Conservation (phyloP, 2,329 filamentous ascomycete species). For the Fulvia fulva region DNA sequence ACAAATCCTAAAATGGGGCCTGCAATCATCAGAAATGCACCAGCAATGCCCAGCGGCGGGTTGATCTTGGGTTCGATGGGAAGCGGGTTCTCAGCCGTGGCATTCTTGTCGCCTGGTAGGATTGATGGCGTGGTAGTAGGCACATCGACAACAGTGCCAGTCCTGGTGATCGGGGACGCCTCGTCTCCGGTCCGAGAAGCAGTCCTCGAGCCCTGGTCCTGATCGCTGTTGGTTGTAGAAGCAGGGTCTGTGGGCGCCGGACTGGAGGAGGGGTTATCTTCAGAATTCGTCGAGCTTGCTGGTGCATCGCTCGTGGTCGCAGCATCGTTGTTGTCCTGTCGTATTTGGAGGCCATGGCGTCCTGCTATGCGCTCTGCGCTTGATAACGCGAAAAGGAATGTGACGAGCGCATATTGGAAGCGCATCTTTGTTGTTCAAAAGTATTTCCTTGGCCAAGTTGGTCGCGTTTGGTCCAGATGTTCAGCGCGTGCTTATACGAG, state of each 20-base stretch:
- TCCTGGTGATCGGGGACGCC: not conserved
- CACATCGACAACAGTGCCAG: not conserved
- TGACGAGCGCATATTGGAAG: slow-evolving; percentile 10
- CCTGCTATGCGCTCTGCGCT: slow-evolving; percentile 12
- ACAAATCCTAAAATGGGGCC: slow-evolving; percentile 70
- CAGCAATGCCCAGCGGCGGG: slow-evolving; percentile 74
- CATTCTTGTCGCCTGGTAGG: not conserved
- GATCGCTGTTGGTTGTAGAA: not conserved
- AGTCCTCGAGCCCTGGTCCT: not conserved
- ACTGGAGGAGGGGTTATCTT: not conserved
- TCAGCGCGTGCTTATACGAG: slow-evolving; percentile 3
- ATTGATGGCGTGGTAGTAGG: not conserved
- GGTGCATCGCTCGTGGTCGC: slow-evolving; percentile 4
- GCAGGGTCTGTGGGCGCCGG: not conserved
- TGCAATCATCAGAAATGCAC: slow-evolving; percentile 68
- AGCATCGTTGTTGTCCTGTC: slow-evolving; percentile 6
- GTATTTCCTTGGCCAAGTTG: not conserved
- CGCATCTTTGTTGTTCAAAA: slow-evolving; percentile 8
- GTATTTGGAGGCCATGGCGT: slow-evolving; percentile 5
- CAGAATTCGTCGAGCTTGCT: not conserved
- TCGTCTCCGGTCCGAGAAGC: not conserved
- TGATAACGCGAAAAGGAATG: slow-evolving; percentile 9
- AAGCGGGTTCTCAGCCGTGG: slow-evolving; percentile 38
- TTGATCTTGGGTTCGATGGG: slow-evolving; percentile 73
- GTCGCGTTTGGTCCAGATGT: not conserved